Percentiles rank a stretch among this genome's conserved stretches.
These are phyloP conservation scores for Beauveria bassiana DNA, from an alignment of 2,329 filamentous ascomycete species.

Conservation along the genomic window DNA sequence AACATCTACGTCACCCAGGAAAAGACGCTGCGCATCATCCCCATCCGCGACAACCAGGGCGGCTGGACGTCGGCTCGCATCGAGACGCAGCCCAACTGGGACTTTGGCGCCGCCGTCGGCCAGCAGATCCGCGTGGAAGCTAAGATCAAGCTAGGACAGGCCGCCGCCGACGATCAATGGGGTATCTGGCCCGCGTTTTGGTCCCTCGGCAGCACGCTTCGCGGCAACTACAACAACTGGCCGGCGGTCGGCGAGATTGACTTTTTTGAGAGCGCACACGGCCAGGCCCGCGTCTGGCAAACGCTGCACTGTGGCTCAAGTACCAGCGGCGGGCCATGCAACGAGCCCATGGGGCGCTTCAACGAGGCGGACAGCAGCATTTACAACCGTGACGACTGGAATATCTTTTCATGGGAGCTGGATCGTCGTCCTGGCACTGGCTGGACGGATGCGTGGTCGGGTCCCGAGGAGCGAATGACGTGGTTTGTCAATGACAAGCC, in stretches of 20 bases:
- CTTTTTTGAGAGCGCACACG: slow-evolving; percentile 36
- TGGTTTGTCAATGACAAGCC: slow-evolving; percentile 28
- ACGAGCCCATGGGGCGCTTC: slow-evolving; percentile 30
- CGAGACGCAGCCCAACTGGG: slow-evolving; percentile 27
- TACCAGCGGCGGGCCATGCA: slow-evolving; percentile 30
- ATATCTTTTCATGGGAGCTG: slow-evolving; percentile 26
- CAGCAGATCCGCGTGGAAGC: slow-evolving; percentile 31
- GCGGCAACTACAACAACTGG: slow-evolving; percentile 32
- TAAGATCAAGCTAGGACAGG: slow-evolving; percentile 28
- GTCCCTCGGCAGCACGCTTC: slow-evolving; percentile 32
- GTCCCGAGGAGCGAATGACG: slow-evolving; percentile 23
- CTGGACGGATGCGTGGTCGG: slow-evolving; percentile 11
- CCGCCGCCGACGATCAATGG: slow-evolving; percentile 19
- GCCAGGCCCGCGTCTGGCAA: slow-evolving; percentile 25
- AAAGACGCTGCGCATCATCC: slow-evolving; percentile 30
- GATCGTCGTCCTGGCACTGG: slow-evolving; percentile 19
- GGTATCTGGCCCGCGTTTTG: slow-evolving; percentile 43
- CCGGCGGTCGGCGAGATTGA: slow-evolving; percentile 37
- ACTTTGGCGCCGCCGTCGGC: slow-evolving; percentile 27
- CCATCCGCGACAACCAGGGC: slow-evolving; percentile 19
- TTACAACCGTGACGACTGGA: slow-evolving; percentile 24
- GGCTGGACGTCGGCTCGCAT: slow-evolving; percentile 38
- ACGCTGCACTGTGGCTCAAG: slow-evolving; percentile 35
- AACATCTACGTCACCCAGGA: slow-evolving; percentile 33
- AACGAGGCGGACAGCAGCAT: slow-evolving; percentile 10